Base-by-base conservation (phyloP, 108 stramenopile genomes). In the Conticribra guillardii region DNA sequence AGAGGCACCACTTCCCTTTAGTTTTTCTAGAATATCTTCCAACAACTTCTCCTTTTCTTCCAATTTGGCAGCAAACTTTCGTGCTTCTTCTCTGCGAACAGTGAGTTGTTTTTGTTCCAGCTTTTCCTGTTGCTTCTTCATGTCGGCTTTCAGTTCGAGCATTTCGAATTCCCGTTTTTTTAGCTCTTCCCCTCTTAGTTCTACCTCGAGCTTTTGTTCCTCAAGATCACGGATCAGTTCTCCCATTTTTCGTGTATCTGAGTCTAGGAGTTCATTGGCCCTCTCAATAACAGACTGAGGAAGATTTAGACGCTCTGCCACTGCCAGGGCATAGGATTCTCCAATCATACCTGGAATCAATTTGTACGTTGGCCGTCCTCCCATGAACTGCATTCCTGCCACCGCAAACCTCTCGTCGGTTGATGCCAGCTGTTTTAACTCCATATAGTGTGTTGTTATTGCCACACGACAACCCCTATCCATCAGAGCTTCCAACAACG, bases 381-480 rank as follows among this genome's bases (percentile, higher is more conserved):
- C 78, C 26, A 93, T 78, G 69, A 97, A 97, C 60, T 97, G 92
- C 97, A 98, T 98, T 11, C 95, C 96, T 0, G 73, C 73, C 45
- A 96, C 92, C 21, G 83, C 75, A 70, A 97, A 98, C 19, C 97
- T 79, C 30, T 86, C 75, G 64, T 97, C 96, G 3, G 86, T 73
- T 4, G 86, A 81, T 46, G 96, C 96, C 27, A 98, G 71, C 65
- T 96, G 94, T 76, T 98, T 98, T 65, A 98, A 71, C 70, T 85
- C 89, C 74, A 87, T 52, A 67, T 94, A 96, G 73, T 98, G 97
- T 0, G 97, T 98, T 1, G 97, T 98, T 19, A 95, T 92, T 14
- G 90, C 95, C 26, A 94, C 89, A n/a, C 96, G 72, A 28, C 91
- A 81, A 7, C 92, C 95, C 31, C 85, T 84, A 8, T 89, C 95